Evolutionary conservation across 108 stramenopile species (phyloP).

Genomic region (Nitzschia sp.): DNA sequence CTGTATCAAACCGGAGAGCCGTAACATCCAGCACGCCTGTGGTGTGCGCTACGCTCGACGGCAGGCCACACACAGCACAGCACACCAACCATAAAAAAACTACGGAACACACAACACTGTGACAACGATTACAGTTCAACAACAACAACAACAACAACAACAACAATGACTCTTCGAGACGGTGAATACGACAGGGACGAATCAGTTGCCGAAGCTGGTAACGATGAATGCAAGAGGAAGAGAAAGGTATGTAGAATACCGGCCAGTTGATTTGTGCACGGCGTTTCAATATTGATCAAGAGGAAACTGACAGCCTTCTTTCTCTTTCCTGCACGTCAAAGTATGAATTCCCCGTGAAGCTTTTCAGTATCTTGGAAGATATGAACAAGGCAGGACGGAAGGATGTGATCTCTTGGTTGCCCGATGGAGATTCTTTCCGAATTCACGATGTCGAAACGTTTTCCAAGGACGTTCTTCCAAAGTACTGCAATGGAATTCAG

Average conservation of each 20-base stretch:
- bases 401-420: slow-evolving; percentile 53
- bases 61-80: no score
- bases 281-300: neutral
- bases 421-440: slow-evolving; percentile 62
- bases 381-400: slow-evolving; percentile 20
- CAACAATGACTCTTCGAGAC: no score
- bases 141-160: no score
- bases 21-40: no score
- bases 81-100: no score
- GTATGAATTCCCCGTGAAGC: neutral
- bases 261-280: neutral
- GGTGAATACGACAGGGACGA: no score
- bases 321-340: neutral
- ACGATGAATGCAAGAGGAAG: neutral
- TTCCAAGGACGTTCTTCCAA: slow-evolving; percentile 61
- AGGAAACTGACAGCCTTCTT: no score
- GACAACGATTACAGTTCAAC: no score
- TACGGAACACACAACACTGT: no score
- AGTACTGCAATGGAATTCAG: slow-evolving; percentile 75
- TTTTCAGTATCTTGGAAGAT: slow-evolving; percentile 17
- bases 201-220: no score
- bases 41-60: no score
- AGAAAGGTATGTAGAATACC: neutral
- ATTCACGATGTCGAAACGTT: slow-evolving; percentile 64
- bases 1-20: no score